A percentile compares a stretch with the other conserved stretches of the same genome.
phyloP scores from a whole-genome alignment of 2,329 filamentous ascomycete species.

The Helotiales sp. region DNA sequence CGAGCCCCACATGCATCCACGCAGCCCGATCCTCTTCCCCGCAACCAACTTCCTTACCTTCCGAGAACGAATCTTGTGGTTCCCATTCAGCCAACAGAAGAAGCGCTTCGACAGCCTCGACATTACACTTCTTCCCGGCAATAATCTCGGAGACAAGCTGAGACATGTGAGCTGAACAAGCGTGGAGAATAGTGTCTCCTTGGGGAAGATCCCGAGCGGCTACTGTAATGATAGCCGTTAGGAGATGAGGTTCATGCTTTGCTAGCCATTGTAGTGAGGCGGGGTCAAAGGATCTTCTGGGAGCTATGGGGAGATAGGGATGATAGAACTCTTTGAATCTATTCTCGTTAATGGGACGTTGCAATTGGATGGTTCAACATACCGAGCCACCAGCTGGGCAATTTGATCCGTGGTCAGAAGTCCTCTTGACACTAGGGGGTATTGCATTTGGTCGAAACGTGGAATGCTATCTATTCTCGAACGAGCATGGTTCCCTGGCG shows the following conservation, averaged over 20 bases:
- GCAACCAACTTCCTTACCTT: conserved; percentile 59
- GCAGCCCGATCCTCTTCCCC: conserved; percentile 72
- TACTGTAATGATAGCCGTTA: conserved; percentile 68
- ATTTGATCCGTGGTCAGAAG: conserved; percentile 16
- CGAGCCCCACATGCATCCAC: conserved; percentile 73
- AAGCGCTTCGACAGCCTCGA: conserved; percentile 69
- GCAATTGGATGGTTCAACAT: not conserved
- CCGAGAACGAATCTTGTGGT: conserved; percentile 24
- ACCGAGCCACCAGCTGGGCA: conserved; percentile 10
- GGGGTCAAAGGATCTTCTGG: conserved; percentile 58
- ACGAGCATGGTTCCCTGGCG: not conserved
- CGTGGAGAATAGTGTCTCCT: conserved; percentile 60
- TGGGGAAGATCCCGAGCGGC: conserved; percentile 68
- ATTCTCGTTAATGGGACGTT: conserved; percentile 34
- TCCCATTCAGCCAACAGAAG: conserved; percentile 70
- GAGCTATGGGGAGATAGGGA: conserved; percentile 66
- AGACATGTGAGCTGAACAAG: conserved; percentile 68
- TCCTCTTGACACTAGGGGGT: conserved; percentile 17
- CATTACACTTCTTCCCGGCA: conserved; percentile 63
- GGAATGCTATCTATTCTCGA: not conserved
- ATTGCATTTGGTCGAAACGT: conserved; percentile 11
- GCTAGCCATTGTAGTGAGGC: conserved; percentile 54
- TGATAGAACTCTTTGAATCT: conserved; percentile 67
- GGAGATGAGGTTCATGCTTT: conserved; percentile 60
- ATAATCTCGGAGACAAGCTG: conserved; percentile 64